Conservation (phyloP, 2,329 filamentous ascomycete genomes). For the Clarireedia monteithiana region DNA sequence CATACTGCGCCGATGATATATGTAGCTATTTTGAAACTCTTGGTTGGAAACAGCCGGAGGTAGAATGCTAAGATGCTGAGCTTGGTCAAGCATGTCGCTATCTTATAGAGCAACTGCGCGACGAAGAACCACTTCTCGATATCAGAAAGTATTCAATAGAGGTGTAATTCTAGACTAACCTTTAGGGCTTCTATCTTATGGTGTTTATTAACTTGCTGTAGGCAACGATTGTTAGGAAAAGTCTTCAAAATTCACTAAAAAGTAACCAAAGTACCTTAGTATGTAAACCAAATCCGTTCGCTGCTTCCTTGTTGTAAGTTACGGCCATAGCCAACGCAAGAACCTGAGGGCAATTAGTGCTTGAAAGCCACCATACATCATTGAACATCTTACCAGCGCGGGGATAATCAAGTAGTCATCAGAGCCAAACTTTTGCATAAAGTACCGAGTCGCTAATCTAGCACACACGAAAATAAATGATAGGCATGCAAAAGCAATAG, state of each 20-base stretch:
- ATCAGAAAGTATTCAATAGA: neutral
- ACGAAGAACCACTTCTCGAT: slow-evolving; percentile 16
- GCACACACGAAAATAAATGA: neutral
- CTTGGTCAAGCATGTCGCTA: slow-evolving; percentile 18
- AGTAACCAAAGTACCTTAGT: neutral
- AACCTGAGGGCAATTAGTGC: neutral
- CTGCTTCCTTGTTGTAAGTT: neutral
- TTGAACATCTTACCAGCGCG: neutral
- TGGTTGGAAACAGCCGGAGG: slow-evolving; percentile 5
- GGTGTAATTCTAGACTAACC: neutral
- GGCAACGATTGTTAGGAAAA: neutral
- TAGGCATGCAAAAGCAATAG: neutral
- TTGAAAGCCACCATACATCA: neutral
- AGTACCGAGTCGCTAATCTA: neutral
- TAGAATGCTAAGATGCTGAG: slow-evolving; percentile 7
- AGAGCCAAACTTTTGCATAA: neutral
- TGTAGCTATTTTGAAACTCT: neutral
- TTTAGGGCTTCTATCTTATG: neutral
- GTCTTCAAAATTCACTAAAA: neutral
- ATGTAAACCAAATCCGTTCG: neutral
- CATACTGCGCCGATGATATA: neutral
- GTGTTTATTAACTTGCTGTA: neutral
- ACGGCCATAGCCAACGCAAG: neutral
- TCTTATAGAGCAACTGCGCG: slow-evolving; percentile 16
- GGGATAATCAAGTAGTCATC: neutral